Conservation (phyloP, 129 eudicot species). For the Flaveria robusta region DNA sequence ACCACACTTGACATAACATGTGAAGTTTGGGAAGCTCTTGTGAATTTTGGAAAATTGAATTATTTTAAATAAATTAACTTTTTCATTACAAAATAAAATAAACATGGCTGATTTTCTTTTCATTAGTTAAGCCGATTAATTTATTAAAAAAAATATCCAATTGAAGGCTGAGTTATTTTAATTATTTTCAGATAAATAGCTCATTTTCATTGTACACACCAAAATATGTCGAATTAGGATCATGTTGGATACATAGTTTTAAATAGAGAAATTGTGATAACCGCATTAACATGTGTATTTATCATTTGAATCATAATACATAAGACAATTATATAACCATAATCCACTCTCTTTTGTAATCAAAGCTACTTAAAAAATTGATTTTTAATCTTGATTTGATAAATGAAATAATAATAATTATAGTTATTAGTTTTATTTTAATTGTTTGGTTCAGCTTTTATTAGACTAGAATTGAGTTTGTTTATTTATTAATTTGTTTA, state of each 20-base stretch:
- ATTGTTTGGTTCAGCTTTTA: no score
- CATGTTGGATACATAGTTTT: not conserved
- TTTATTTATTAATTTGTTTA: no score
- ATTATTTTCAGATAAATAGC: not conserved
- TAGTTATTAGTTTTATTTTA: no score
- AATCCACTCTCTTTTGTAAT: no score
- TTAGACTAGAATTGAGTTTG: no score
- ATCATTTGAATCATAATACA: no score
- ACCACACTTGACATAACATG: constrained; percentile 28
- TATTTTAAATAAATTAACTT: not conserved
- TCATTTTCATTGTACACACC: not conserved
- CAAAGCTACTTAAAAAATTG: no score
- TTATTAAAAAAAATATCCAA: not conserved
- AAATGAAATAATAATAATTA: no score
- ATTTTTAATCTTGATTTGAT: no score
- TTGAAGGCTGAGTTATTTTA: not conserved
- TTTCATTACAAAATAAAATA: not conserved
- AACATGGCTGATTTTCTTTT: not conserved
- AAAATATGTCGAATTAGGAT: not conserved
- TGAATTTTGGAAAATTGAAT: not conserved
- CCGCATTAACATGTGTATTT: not conserved
- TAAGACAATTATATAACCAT: no score
- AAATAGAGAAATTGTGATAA: not conserved
- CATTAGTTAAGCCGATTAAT: not conserved
- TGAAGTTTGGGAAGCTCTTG: constrained; percentile 21